A percentile compares a stretch with the other conserved stretches of the same genome.
Conservation (phyloP, 129 eudicot species). For the Helianthus annuus region DNA sequence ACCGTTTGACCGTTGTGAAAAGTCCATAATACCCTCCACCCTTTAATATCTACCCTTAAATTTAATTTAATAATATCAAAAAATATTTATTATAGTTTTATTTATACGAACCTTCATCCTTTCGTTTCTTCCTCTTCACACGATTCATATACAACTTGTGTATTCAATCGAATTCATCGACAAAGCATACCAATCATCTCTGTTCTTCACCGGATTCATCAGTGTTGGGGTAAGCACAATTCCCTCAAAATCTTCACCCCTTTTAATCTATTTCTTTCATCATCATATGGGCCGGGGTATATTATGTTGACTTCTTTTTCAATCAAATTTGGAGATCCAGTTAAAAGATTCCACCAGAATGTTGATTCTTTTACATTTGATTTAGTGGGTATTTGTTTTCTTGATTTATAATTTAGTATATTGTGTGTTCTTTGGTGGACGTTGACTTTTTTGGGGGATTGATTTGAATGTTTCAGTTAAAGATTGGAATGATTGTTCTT, state of each 20-base stretch:
- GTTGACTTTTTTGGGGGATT: slow-evolving; percentile 27
- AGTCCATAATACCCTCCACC: too few species aligned
- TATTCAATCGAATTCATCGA: not conserved
- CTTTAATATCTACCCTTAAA: too few species aligned
- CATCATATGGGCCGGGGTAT: not conserved
- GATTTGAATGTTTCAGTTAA: slow-evolving; percentile 30
- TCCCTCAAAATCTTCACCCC: slow-evolving; percentile 24
- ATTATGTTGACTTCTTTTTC: slow-evolving; percentile 7
- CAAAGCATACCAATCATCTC: not conserved
- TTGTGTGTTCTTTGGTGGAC: slow-evolving; percentile 10
- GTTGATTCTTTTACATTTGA: not conserved
- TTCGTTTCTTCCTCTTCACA: slow-evolving; percentile 6
- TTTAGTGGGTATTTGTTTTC: slow-evolving; percentile 17
- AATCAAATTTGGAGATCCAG: slow-evolving; percentile 2
- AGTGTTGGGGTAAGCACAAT: too few species aligned
- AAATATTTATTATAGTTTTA: not conserved
- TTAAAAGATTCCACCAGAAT: slow-evolving; percentile 8
- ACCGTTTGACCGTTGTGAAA: too few species aligned
- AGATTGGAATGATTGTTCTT: slow-evolving; percentile 10
- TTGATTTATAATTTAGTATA: slow-evolving; percentile 21
- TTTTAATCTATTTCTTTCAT: not conserved
- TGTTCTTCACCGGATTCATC: not conserved
- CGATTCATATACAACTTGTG: slow-evolving; percentile 23
- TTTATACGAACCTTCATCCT: slow-evolving; percentile 8
- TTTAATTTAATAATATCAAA: too few species aligned